Percentiles rank a stretch among this genome's conserved stretches.
Evolutionary conservation across 1,139 yeast genomes (phyloP).

Genomic region (Diutina sp.): DNA sequence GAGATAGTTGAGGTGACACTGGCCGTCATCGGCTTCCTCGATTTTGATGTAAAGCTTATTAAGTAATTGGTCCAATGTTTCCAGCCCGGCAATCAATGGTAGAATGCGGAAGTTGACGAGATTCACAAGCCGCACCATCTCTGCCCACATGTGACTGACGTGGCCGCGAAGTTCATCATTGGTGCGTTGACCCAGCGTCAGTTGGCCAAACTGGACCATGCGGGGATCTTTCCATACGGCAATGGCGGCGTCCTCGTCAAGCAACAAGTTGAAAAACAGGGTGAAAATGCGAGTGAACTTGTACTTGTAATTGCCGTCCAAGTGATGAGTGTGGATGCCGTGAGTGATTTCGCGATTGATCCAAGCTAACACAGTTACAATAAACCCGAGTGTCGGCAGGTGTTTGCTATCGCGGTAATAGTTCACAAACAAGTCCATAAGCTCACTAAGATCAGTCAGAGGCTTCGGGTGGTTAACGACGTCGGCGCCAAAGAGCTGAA

Average conservation of each 20-base stretch:
- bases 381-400: not conserved
- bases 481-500: conserved; percentile 15
- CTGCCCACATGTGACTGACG: conserved; percentile 24
- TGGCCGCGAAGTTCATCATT: conserved; percentile 18
- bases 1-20: conserved; percentile 6
- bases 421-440: not conserved
- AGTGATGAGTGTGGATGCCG: not conserved
- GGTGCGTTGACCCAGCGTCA: conserved; percentile 9
- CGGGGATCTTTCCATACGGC: conserved; percentile 29
- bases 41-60: conserved; percentile 12
- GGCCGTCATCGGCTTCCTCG: not conserved
- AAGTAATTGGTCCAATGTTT: conserved; percentile 12
- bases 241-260: conserved; percentile 10
- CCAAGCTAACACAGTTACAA: not conserved
- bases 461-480: conserved; percentile 9
- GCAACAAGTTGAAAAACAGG: conserved; percentile 8
- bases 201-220: conserved; percentile 11
- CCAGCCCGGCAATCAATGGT: conserved; percentile 13
- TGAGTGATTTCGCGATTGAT: conserved; percentile 1
- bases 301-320: conserved; percentile 4
- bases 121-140: conserved; percentile 21
- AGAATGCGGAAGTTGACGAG: conserved; percentile 17
- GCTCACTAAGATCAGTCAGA: not conserved
- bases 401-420: not conserved
- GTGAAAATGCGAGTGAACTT: conserved; percentile 11